These are phyloP conservation scores for Pseudoturritis turrita DNA, from an alignment of 345 rosid species.

Conservation along the genomic window DNA sequence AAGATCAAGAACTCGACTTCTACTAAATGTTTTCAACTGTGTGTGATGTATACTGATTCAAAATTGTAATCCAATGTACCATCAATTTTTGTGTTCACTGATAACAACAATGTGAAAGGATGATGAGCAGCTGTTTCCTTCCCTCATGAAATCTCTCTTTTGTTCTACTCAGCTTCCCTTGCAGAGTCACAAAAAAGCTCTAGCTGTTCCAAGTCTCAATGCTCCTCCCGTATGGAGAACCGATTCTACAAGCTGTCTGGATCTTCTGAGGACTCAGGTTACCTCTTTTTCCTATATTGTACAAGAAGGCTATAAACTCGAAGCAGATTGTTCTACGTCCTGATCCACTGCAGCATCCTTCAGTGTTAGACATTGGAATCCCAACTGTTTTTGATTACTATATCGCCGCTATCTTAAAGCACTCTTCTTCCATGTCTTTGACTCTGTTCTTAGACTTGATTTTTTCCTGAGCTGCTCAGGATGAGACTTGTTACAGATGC, in stretches of 20 bases:
- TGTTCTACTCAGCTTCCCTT: background rate
- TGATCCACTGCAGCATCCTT: background rate
- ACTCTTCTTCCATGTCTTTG: conserved; percentile 16
- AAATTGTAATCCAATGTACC: conserved; percentile 23
- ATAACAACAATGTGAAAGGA: conserved; percentile 14
- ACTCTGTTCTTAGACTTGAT: conserved; percentile 16
- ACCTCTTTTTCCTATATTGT: conserved; percentile 8
- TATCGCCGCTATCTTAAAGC: conserved; percentile 13
- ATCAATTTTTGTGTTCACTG: conserved; percentile 20
- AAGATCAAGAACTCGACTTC: background rate
- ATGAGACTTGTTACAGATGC: conserved; percentile 56
- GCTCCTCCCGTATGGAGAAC: conserved; percentile 10
- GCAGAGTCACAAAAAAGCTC: background rate
- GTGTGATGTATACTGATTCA: conserved; percentile 18
- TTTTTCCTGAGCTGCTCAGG: conserved; percentile 18
- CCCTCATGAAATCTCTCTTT: background rate
- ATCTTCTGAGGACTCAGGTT: conserved; percentile 6
- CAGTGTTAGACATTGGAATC: background rate
- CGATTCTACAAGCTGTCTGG: conserved; percentile 13
- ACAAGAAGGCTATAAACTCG: conserved; percentile 17
- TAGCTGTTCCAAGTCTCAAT: background rate
- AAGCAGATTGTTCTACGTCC: background rate
- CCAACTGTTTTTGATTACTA: background rate
- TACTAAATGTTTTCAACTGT: conserved; percentile 12
- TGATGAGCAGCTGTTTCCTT: conserved; percentile 3